These are phyloP conservation scores for Salix caprea DNA, from an alignment of 345 rosid genomes.

Conservation along the genomic window DNA sequence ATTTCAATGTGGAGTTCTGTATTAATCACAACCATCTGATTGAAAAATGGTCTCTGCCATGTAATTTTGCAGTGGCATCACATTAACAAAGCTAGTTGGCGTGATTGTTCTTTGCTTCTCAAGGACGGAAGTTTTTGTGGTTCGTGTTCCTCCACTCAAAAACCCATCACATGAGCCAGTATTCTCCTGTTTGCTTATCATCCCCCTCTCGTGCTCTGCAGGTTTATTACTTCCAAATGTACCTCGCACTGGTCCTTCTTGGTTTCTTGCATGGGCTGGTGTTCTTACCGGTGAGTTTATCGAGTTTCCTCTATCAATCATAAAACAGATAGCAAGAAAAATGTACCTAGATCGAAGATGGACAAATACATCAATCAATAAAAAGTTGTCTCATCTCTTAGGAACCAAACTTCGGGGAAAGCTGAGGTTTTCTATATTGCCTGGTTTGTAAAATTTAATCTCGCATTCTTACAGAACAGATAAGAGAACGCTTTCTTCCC, in stretches of 20 bases:
- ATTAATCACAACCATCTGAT: neutral
- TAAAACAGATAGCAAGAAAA: neutral
- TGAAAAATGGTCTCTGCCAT: neutral
- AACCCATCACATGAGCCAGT: neutral
- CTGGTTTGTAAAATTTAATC: neutral
- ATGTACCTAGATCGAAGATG: neutral
- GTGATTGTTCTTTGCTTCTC: conserved; percentile 95
- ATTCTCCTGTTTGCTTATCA: neutral
- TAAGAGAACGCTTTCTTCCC: no score
- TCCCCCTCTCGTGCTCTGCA: conserved; percentile 19
- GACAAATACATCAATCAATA: neutral
- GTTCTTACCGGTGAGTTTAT: conserved; percentile 75
- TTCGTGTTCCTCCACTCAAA: conserved; percentile 18
- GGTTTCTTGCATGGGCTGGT: conserved; percentile 95
- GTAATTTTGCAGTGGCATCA: conserved; percentile 67
- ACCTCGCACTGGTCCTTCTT: conserved; percentile 84
- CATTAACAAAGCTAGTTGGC: conserved; percentile 87
- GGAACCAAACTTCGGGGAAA: neutral
- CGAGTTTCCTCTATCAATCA: neutral
- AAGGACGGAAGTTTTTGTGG: conserved; percentile 94
- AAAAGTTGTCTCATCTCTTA: neutral
- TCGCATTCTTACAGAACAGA: neutral
- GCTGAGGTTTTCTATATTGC: neutral
- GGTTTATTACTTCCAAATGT: conserved; percentile 99
- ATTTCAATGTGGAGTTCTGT: neutral